Evolutionary conservation across 768 basidiomycete genomes (phyloP).

Genomic region (Leucosporidium creatinivorum): DNA sequence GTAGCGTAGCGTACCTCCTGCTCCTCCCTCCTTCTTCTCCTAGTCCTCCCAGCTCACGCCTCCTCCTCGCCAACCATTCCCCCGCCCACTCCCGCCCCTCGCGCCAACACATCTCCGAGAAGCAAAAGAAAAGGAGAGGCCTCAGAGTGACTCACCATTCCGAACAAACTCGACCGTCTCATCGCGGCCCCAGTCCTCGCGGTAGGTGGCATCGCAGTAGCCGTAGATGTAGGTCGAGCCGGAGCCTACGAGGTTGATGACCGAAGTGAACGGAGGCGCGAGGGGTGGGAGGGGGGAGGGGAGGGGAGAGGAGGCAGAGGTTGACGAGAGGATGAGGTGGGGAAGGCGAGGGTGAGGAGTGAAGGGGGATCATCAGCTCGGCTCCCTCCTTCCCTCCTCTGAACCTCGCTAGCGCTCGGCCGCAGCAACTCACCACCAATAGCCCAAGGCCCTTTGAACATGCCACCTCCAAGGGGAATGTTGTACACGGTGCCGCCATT

Average conservation of each 20-base stretch:
- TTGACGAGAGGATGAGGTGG: not conserved
- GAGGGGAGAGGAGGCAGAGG: not conserved
- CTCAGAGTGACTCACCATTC: constrained; percentile 82
- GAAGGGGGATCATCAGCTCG: no score
- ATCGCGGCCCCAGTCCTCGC: constrained; percentile 81
- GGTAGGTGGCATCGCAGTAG: constrained; percentile 96
- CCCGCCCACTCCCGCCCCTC: no score
- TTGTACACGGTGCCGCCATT: constrained; percentile 89
- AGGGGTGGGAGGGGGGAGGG: not conserved
- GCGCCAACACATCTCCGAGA: no score
- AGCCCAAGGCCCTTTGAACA: constrained; percentile 97
- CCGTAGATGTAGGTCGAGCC: constrained; percentile 98
- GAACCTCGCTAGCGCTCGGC: no score
- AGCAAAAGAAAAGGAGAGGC: no score
- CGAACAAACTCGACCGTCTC: constrained; percentile 90
- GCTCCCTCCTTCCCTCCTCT: no score
- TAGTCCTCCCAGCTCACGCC: no score
- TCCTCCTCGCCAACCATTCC: no score
- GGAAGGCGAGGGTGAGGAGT: not conserved
- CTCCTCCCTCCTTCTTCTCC: no score
- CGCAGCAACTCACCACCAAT: constrained; percentile 63
- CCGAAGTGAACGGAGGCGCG: constrained; percentile 38
- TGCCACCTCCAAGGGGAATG: constrained; percentile 90
- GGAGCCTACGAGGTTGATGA: constrained; percentile 55
- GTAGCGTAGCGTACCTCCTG: no score